Percentiles rank a stretch among this genome's conserved stretches.
These are phyloP conservation scores for Euphrasia arctica DNA, from an alignment of 305 asterid genomes.

Conservation along the genomic window DNA sequence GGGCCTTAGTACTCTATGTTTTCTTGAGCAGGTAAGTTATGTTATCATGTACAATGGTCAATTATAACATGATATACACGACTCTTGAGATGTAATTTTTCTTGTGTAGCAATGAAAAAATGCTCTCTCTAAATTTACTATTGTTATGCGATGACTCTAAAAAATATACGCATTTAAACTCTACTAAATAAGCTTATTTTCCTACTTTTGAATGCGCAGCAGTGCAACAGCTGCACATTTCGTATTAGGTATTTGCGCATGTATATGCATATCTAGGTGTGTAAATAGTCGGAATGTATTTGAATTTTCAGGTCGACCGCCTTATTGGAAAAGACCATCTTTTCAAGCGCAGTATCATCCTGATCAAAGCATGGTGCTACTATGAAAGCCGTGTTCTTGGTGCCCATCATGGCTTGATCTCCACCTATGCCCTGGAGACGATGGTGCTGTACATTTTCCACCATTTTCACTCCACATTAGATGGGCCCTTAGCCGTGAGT, in stretches of 20 bases:
- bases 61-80: slow-evolving; percentile 4
- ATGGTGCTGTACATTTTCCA: slow-evolving; percentile 84
- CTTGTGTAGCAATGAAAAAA: neutral
- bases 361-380: slow-evolving; percentile 12
- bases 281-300: slow-evolving; percentile 19
- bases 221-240: too few relatives aligned
- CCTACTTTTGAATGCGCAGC: too few relatives aligned
- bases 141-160: neutral
- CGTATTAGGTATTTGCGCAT: too few relatives aligned
- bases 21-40: slow-evolving; percentile 82
- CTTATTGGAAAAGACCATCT: slow-evolving; percentile 69
- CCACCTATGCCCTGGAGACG: slow-evolving; percentile 94
- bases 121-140: neutral
- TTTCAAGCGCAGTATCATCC: slow-evolving; percentile 65
- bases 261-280: neutral
- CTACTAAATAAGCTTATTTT: neutral
- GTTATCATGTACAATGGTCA: neutral
- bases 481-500: slow-evolving; percentile 87
- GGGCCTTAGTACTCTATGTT: slow-evolving; percentile 85
- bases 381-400: slow-evolving; percentile 42
- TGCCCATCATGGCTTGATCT: slow-evolving; percentile 76
- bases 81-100: slow-evolving; percentile 7
- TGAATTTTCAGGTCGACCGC: slow-evolving; percentile 66
- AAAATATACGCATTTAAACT: neutral
- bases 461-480: slow-evolving; percentile 58